Percentiles rank a stretch among this genome's conserved stretches.
phyloP scores from a whole-genome alignment of 305 asterid genomes.

The Fraxinus nigra region DNA sequence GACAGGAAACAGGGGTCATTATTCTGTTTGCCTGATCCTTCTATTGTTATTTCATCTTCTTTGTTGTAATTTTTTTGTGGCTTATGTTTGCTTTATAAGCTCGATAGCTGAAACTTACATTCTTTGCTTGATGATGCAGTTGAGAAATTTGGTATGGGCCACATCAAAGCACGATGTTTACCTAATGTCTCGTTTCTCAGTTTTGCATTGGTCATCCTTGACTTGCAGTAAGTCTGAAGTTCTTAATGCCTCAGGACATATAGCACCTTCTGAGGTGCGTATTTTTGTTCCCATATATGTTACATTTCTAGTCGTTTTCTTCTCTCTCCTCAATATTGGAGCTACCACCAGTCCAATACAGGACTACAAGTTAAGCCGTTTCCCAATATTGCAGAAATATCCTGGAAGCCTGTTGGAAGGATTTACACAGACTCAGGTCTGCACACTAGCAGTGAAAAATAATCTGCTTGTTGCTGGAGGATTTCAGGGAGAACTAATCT shows the following conservation, averaged over 20 bases:
- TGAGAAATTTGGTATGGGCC: slow-evolving; percentile 69
- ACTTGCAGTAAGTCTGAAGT: slow-evolving; percentile 50
- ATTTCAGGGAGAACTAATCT: slow-evolving; percentile 82
- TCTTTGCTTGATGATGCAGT: slow-evolving; percentile 39
- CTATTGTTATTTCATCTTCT: neutral
- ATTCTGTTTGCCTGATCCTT: slow-evolving; percentile 4
- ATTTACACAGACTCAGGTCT: slow-evolving; percentile 84
- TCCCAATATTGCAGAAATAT: slow-evolving; percentile 58
- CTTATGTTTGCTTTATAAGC: neutral
- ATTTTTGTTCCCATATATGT: neutral
- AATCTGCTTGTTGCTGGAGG: slow-evolving; percentile 95
- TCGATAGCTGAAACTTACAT: slow-evolving; percentile 18
- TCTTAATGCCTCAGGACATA: slow-evolving; percentile 77
- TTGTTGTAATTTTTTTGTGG: neutral
- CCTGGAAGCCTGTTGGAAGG: slow-evolving; percentile 97
- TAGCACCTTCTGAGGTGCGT: slow-evolving; percentile 86
- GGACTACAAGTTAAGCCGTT: neutral
- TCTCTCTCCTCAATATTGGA: neutral
- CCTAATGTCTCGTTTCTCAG: slow-evolving; percentile 57
- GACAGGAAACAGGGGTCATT: neutral
- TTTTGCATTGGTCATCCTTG: slow-evolving; percentile 65
- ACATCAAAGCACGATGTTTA: slow-evolving; percentile 69
- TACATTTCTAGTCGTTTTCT: neutral
- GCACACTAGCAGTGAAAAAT: slow-evolving; percentile 91
- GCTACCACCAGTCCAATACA: neutral